Evolutionary conservation across 108 stramenopile species (phyloP).

Genomic region (Seminavis robusta): DNA sequence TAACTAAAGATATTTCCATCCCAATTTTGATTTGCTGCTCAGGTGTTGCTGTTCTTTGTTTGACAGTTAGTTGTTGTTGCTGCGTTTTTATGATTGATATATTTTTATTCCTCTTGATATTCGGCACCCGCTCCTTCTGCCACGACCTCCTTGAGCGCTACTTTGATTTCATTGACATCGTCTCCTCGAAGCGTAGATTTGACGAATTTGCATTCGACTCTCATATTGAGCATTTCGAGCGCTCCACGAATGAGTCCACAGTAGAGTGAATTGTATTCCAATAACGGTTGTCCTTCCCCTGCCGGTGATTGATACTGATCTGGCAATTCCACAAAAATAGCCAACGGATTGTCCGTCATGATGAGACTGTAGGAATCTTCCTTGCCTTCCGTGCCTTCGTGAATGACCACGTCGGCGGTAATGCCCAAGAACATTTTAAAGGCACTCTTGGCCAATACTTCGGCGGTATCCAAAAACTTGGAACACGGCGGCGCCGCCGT

Average conservation of each 20-base stretch:
- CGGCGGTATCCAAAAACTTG: constrained; percentile 82
- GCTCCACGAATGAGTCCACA: constrained; percentile 93
- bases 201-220: constrained; percentile 78
- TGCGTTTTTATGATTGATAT: neutral
- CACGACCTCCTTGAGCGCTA: constrained; percentile 76
- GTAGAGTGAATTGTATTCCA: constrained; percentile 88
- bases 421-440: constrained; percentile 96
- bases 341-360: constrained; percentile 89
- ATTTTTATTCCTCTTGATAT: constrained; percentile 72
- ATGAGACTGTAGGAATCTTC: constrained; percentile 70
- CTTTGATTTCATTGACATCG: constrained; percentile 90
- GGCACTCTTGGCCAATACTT: constrained; percentile 89
- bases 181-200: constrained; percentile 80
- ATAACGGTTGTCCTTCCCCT: constrained; percentile 21
- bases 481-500: constrained; percentile 27
- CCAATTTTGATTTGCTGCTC: too few relatives aligned
- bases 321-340: constrained; percentile 93
- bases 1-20: too few relatives aligned
- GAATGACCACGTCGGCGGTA: constrained; percentile 70
- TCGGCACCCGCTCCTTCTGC: constrained; percentile 86
- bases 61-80: too few relatives aligned
- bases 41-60: too few relatives aligned
- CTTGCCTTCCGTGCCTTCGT: too few relatives aligned
- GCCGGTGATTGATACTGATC: constrained; percentile 18
- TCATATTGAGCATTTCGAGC: constrained; percentile 88